Conservation (phyloP, 768 basidiomycete species). For the Hygrophorus pudorinus region DNA sequence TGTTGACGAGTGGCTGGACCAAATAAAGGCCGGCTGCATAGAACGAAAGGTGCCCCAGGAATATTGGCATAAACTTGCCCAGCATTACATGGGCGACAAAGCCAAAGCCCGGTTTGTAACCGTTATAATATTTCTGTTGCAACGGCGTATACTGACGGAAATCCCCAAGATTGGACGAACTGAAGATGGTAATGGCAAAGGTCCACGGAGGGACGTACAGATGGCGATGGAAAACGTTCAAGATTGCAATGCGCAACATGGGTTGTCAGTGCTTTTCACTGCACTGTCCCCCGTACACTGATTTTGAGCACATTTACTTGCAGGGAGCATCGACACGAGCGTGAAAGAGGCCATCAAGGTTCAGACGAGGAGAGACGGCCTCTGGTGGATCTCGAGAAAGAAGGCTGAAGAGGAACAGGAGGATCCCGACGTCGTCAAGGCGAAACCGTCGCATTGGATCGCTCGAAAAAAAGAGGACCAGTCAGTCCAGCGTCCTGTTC, state of each 20-base stretch:
- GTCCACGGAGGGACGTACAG: constrained; percentile 69
- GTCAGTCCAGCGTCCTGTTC: constrained; percentile 4
- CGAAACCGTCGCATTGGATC: constrained; percentile 5
- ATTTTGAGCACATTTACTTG: constrained; percentile 3
- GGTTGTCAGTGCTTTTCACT: constrained; percentile 46
- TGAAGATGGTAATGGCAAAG: constrained; percentile 65
- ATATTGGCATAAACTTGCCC: constrained; percentile 76
- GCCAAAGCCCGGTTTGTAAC: constrained; percentile 38
- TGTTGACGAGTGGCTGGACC: constrained; percentile 64
- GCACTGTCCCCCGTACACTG: not conserved
- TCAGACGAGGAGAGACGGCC: constrained; percentile 37
- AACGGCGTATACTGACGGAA: no score
- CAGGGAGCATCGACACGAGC: constrained; percentile 60
- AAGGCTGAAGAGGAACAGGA: not conserved
- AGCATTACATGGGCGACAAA: constrained; percentile 63
- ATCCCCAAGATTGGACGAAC: constrained; percentile 36
- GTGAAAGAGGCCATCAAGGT: constrained; percentile 56
- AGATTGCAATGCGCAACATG: constrained; percentile 70
- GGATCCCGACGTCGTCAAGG: not conserved
- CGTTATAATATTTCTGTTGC: no score
- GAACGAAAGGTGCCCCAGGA: constrained; percentile 67
- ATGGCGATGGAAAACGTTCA: constrained; percentile 82
- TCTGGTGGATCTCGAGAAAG: constrained; percentile 23
- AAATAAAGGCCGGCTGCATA: constrained; percentile 62
- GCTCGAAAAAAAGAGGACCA: constrained; percentile 4